These are phyloP conservation scores for Globisporangium megalacanthum DNA, from an alignment of 352 stramenopile species.

Conservation along the genomic window DNA sequence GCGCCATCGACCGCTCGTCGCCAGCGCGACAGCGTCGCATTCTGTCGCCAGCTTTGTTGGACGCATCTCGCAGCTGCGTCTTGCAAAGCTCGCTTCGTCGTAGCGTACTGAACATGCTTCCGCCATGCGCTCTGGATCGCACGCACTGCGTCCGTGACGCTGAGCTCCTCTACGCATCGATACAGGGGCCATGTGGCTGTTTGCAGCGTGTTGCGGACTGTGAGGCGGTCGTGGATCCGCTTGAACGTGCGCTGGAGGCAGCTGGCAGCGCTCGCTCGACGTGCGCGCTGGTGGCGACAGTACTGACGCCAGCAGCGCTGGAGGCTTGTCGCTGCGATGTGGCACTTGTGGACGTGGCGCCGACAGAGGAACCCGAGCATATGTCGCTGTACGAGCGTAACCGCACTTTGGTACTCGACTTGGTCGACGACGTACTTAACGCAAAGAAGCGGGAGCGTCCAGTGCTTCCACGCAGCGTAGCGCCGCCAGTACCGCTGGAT, in stretches of 20 bases:
- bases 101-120: constrained; percentile 18
- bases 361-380: constrained; percentile 40
- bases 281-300: constrained; percentile 6
- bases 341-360: constrained; percentile 21
- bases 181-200: constrained; percentile 44
- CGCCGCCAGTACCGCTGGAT: constrained; percentile 29
- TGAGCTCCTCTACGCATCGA: constrained; percentile 22
- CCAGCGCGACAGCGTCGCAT: constrained; percentile 7
- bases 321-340: constrained; percentile 22
- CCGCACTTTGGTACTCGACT: constrained; percentile 39
- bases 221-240: constrained; percentile 21
- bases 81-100: constrained; percentile 7
- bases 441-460: constrained; percentile 14
- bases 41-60: constrained; percentile 6
- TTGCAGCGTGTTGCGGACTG: constrained; percentile 22
- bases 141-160: constrained; percentile 27
- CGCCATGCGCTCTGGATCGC: constrained; percentile 51
- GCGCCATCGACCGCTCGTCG: neutral
- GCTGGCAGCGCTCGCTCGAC: constrained; percentile 30
- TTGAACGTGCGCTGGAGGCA: constrained; percentile 46
- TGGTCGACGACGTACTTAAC: constrained; percentile 29
- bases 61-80: constrained; percentile 1
- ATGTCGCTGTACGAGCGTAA: constrained; percentile 37
- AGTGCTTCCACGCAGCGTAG: constrained; percentile 26
- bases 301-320: constrained; percentile 33